Evolutionary conservation across 2,329 filamentous ascomycete genomes (phyloP), one percentile per base, ranked within the genome.

Genomic region (Ramularia collo-cygni): DNA sequence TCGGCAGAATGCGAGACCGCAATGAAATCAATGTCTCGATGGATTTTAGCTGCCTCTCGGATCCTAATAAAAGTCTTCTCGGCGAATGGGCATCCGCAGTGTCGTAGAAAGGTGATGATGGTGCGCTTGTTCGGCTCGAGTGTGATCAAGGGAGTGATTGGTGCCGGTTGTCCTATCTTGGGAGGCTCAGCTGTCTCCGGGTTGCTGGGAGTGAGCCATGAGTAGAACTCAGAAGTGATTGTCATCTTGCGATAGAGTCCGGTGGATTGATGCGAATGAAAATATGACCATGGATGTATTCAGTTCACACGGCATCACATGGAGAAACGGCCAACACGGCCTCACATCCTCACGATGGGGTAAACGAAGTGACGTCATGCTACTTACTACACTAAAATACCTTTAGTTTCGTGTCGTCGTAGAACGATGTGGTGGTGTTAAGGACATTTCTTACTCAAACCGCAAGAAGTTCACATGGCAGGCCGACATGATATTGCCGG

Each of bases 41-140:
- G 62, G 24, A 64, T 53, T 28, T 64, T 62, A 10, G 78, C 77
- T 42, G 76, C 58, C 30, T 66, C 59, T 31, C 75, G 69, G 19
- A 84, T 65, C 21, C 57, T 52, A 40, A 68, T 67, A 61, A 82
- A 59, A 7, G 59, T 60, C 35, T 61, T 60, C 40, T 62, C 59
- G 3, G 59, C 71, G 83, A 82, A 85, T 8, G 82, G 82, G 64
- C 81, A 85, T 24, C 82, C 83, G 57, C 81, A 86, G 58, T 86
- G 81, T 24, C 83, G 70, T 4, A 87, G 68, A 54, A 87, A 87
- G 12, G 77, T 71, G 14, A 87, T 63, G 1, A 87, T 57, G 0
- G 73, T 75, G 1, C 77, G 76, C 51, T 74, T 77, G 16, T 59
- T 60, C 29, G 67, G 61, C 1, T 74, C 71, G n/a, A 83, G 60